Conservation (phyloP, 177 flowering plant genomes). For the Tripterygium wilfordii region DNA sequence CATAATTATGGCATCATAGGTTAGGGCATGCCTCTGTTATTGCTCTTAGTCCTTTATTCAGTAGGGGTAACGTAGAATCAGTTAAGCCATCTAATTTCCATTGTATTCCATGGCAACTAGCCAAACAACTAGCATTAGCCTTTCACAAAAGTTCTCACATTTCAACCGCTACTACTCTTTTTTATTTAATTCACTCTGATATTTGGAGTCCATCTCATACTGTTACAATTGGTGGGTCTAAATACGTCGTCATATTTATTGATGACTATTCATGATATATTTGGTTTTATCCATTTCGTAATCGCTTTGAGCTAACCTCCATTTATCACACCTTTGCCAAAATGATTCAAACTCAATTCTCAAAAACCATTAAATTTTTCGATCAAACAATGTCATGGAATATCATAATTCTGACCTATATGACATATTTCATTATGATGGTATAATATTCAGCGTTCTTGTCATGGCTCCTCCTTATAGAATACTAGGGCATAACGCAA, state of each 20-base stretch:
- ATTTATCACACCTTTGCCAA: constrained; percentile 2
- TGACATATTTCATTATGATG: constrained; percentile 2
- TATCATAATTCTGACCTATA: not conserved
- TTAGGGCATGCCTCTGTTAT: no score
- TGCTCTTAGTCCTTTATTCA: no score
- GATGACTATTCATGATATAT: constrained; percentile 5
- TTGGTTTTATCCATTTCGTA: constrained; percentile 1
- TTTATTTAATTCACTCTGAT: constrained; percentile 5
- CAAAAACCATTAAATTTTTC: constrained; percentile 5
- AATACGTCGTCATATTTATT: constrained; percentile 5
- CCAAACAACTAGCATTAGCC: no score
- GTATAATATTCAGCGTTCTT: constrained; percentile 8
- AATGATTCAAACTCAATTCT: constrained; percentile 6
- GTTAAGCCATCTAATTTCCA: no score
- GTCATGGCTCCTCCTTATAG: constrained; percentile 7
- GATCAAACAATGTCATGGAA: constrained; percentile 7
- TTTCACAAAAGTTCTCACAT: no score
- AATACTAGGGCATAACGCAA: constrained; percentile 6
- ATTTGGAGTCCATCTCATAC: not conserved
- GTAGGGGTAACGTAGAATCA: no score
- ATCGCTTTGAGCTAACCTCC: not conserved
- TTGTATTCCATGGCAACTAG: no score
- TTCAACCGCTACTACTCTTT: no score
- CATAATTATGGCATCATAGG: no score
- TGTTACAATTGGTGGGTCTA: not conserved